phyloP scores from a whole-genome alignment of 192 early-diverging fungal genomes.

The Coemansia sp. region DNA sequence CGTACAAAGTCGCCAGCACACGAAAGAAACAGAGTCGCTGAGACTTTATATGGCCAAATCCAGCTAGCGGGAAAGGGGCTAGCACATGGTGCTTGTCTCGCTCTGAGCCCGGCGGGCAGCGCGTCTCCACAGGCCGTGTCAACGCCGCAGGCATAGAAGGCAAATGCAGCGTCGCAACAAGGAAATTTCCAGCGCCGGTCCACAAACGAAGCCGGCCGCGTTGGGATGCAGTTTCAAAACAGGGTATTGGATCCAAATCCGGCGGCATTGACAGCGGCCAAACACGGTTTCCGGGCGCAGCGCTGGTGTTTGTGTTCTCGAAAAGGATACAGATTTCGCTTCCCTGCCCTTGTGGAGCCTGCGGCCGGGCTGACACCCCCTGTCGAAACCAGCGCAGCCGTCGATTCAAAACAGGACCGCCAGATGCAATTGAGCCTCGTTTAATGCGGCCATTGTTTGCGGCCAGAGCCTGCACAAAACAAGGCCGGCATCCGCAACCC shows the following conservation, averaged over 20 bases:
- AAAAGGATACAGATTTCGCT: background rate
- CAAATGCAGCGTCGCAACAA: background rate
- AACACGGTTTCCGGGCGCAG: slow-evolving; percentile 1
- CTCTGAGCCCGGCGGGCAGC: background rate
- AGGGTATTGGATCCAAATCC: slow-evolving; percentile 11
- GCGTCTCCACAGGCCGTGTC: background rate
- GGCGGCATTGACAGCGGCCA: slow-evolving; percentile 2
- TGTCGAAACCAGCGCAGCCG: too few relatives aligned
- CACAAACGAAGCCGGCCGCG: background rate
- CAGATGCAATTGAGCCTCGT: slow-evolving; percentile 32
- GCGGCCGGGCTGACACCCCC: background rate
- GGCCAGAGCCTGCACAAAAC: background rate
- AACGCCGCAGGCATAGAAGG: background rate
- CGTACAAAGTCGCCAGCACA: background rate
- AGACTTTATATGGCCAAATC: slow-evolving; percentile 9
- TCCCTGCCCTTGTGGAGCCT: background rate
- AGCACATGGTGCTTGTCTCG: slow-evolving; percentile 12
- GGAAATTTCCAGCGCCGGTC: background rate
- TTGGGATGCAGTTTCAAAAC: background rate
- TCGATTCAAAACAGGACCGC: slow-evolving; percentile 4
- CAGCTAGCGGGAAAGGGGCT: background rate
- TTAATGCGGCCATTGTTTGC: slow-evolving; percentile 5
- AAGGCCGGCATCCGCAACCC: background rate
- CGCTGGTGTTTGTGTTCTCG: background rate
- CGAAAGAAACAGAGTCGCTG: background rate